Percentiles rank a stretch among this genome's conserved stretches.
Evolutionary conservation across 345 rosid species (phyloP).

Genomic region (Populus ilicifolia): DNA sequence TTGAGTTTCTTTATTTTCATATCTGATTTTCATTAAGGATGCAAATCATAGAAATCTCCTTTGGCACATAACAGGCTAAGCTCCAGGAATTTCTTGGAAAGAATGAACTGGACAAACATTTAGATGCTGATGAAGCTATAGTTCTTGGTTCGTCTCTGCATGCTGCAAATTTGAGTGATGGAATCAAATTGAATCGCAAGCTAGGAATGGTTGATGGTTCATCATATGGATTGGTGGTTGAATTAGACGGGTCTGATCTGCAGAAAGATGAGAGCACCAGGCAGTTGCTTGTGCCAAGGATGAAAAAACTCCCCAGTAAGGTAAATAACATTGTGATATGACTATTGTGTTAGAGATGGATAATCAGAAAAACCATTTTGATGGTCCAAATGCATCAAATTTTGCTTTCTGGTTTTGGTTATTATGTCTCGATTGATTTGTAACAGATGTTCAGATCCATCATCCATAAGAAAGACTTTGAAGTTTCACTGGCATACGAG

Average conservation of each 20-base stretch:
- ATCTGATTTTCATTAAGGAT: conserved; percentile 3
- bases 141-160: conserved; percentile 90
- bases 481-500: conserved; percentile 79
- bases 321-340: conserved; percentile 31
- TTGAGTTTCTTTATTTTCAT: background rate
- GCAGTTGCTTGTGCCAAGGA: conserved; percentile 75
- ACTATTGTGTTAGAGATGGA: background rate
- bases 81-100: conserved; percentile 91
- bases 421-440: conserved; percentile 16
- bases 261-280: conserved; percentile 61
- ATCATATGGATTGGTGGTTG: conserved; percentile 67
- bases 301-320: conserved; percentile 98
- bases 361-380: background rate
- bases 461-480: conserved; percentile 79
- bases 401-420: conserved; percentile 19
- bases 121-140: conserved; percentile 98
- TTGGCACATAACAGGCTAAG: conserved; percentile 52
- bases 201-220: conserved; percentile 96
- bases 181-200: conserved; percentile 90
- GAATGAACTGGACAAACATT: conserved; percentile 86
- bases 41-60: conserved; percentile 1
- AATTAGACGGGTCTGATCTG: conserved; percentile 73
- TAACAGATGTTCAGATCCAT: conserved; percentile 86
- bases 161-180: conserved; percentile 99
- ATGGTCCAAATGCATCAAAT: background rate